Percentiles rank a stretch among this genome's conserved stretches.
phyloP scores from a whole-genome alignment of 139 green algal genomes.

The Closterium sp. region DNA sequence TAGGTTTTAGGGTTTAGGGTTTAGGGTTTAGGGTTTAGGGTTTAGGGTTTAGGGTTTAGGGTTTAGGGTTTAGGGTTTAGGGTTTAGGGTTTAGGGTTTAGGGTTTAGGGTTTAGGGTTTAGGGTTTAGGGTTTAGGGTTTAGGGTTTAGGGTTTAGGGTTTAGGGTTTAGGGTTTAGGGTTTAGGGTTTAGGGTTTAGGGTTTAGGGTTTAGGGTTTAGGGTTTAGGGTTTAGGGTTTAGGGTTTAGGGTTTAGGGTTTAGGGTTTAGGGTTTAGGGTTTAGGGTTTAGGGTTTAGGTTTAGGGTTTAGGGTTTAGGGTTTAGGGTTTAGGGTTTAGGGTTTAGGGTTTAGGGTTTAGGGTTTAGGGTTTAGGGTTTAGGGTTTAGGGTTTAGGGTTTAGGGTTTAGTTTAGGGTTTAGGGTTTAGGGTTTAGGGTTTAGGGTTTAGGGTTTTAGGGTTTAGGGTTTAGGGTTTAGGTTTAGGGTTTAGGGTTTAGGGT shows the following conservation, averaged over 20 bases:
- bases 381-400: background rate
- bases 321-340: conserved; percentile 5
- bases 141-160: too few relatives aligned
- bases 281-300: background rate
- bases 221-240: too few relatives aligned
- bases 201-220: too few relatives aligned
- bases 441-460: background rate
- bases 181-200: too few relatives aligned
- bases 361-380: background rate
- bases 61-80: too few relatives aligned
- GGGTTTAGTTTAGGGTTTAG: background rate
- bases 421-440: background rate
- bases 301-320: conserved; percentile 6
- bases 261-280: too few relatives aligned
- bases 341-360: conserved; percentile 11
- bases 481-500: background rate
- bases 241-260: too few relatives aligned
- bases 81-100: too few relatives aligned
- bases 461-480: background rate
- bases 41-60: background rate
- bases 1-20: background rate
- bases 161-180: too few relatives aligned
- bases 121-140: too few relatives aligned
- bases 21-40: background rate
- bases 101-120: too few relatives aligned